phyloP scores from a whole-genome alignment of 768 basidiomycete genomes.

The Guyanaporus albipodus region DNA sequence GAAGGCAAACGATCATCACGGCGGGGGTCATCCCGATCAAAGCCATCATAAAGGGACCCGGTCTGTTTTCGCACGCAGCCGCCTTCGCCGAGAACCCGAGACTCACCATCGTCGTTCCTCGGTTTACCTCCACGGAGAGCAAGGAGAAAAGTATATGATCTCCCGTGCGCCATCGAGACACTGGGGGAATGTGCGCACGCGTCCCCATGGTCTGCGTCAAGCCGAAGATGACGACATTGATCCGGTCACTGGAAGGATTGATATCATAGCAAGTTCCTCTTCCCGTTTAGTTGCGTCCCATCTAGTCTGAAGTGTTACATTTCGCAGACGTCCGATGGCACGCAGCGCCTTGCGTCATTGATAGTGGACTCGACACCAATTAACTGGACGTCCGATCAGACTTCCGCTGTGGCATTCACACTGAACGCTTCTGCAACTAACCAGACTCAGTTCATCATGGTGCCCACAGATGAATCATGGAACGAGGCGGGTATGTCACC shows the following conservation, averaged over 20 bases:
- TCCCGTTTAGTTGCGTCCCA: conserved; percentile 2
- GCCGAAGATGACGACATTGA: conserved; percentile 8
- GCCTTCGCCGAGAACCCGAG: conserved; percentile 10
- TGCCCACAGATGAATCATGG: conserved; percentile 18
- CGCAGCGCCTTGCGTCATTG: conserved; percentile 22
- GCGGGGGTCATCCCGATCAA: neutral
- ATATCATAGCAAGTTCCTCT: conserved; percentile 43
- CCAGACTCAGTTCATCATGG: conserved; percentile 42
- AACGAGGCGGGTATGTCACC: conserved; percentile 11
- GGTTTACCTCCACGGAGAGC: conserved; percentile 21
- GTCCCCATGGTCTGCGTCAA: conserved; percentile 7
- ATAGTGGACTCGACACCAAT: conserved; percentile 15
- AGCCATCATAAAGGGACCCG: conserved; percentile 8
- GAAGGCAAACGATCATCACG: neutral
- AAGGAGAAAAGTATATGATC: conserved; percentile 28
- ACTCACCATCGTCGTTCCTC: conserved; percentile 18
- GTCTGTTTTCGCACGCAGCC: conserved; percentile 21
- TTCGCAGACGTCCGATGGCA: conserved; percentile 4
- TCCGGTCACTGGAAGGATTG: conserved; percentile 41
- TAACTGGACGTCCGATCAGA: conserved; percentile 30
- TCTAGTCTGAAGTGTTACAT: neutral
- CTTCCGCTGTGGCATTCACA: conserved; percentile 31
- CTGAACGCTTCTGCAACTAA: conserved; percentile 49
- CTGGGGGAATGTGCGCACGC: neutral
- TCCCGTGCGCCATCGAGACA: conserved; percentile 5